Evolutionary conservation across 306 rosid genomes (phyloP), one percentile per base, ranked within the genome.

Genomic region (Lupinus albus): DNA sequence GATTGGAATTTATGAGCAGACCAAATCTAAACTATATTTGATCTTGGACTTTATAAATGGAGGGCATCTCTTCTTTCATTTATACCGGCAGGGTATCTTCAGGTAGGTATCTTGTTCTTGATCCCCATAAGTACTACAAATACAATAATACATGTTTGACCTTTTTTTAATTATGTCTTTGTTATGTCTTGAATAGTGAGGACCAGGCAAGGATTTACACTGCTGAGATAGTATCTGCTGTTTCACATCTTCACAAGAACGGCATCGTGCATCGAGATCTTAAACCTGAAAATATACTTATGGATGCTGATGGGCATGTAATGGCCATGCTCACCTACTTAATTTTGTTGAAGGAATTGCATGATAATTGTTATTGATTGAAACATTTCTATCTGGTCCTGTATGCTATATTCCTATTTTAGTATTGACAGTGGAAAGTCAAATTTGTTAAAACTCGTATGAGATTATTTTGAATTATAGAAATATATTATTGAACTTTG

Each of bases 221-320:
- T 69, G 98, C 95, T 68, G 98, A 89, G 87, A 93, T 93, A 52
- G 97, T 93, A 21, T 83, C 88, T 28, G 98, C 97, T 63, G 97
- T 93, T 82, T 85, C 98, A 8, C 95, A 89, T 79, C 98, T 92
- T 78, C 98, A 93, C 77, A 79, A 71, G 64, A 66, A 80, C 11
- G 96, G 98, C 68, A 89, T 93, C 30, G 94, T 93, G 81, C 98
- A 89, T 67, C 30, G 30, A 4, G 30, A 25, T 25, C 30, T 25
- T 25, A 25, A 25, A 25, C 30, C 30, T 25, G 30, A 93, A 77
- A 93, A 93, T 71, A 91, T 88, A 79, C 95, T 93, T 49, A 79
- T 93, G 94, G 97, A 89, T 35, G 76, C 94, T 16, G 82, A 89
- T 60, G 98, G 98, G 25, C 98, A 93, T 84, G 97, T 93, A 85